Conservation (phyloP, 1,139 yeast species). For the Meyerozyma carpophila region DNA sequence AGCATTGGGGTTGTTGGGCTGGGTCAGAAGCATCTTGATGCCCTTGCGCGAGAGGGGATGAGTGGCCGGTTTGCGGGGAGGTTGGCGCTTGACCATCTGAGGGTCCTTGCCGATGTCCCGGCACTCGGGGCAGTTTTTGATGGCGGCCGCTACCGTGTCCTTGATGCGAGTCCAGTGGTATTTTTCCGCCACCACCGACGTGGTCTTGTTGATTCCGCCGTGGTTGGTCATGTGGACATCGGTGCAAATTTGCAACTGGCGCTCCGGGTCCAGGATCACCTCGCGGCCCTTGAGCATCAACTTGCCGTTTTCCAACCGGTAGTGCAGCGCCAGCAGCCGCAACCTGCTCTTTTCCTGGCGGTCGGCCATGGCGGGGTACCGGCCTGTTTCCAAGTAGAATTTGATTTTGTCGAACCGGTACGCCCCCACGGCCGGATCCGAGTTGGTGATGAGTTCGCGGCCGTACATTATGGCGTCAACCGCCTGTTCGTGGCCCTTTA, state of each 20-base stretch:
- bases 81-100: conserved; percentile 22
- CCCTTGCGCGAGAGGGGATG: neutral
- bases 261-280: conserved; percentile 69
- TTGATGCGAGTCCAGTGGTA: conserved; percentile 92
- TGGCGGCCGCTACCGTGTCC: conserved; percentile 77
- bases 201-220: conserved; percentile 88
- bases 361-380: conserved; percentile 78
- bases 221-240: conserved; percentile 66
- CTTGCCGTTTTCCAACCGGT: conserved; percentile 64
- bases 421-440: conserved; percentile 50
- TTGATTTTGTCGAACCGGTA: conserved; percentile 73
- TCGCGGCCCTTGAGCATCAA: conserved; percentile 75
- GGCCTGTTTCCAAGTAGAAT: conserved; percentile 75
- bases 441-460: conserved; percentile 44
- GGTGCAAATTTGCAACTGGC: conserved; percentile 72
- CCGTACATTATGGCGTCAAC: conserved; percentile 78
- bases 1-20: conserved; percentile 13
- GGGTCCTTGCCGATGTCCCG: conserved; percentile 38
- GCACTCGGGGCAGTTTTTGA: conserved; percentile 73
- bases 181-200: conserved; percentile 68
- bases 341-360: conserved; percentile 81
- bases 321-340: conserved; percentile 77
- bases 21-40: conserved; percentile 10
- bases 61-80: conserved; percentile 13
- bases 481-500: conserved; percentile 77